phyloP scores from a whole-genome alignment of 306 rosid genomes.

The Erythrophleum fordii region DNA sequence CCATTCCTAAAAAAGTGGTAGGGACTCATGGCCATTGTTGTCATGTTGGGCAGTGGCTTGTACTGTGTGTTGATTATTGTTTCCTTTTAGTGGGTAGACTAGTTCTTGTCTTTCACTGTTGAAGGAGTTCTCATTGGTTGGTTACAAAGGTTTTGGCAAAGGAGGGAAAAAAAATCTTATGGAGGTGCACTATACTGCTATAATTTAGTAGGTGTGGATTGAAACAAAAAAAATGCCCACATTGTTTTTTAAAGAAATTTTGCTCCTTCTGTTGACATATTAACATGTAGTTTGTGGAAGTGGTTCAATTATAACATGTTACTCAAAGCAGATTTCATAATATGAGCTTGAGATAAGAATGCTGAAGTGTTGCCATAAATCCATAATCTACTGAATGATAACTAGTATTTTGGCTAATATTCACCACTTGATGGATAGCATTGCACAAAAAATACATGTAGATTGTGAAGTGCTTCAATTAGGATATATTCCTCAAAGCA shows the following conservation, averaged over 20 bases:
- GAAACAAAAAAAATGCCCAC: not conserved
- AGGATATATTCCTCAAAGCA: not conserved
- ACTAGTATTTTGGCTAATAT: slow-evolving; percentile 14
- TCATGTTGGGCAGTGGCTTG: not conserved
- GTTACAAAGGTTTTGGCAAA: not conserved
- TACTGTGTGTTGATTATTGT: not conserved
- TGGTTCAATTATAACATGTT: not conserved
- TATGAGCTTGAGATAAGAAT: not conserved
- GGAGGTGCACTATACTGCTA: not conserved
- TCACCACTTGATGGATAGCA: not conserved
- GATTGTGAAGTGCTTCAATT: not conserved
- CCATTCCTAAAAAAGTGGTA: not conserved
- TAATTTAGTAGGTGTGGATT: not conserved
- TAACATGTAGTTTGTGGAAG: not conserved
- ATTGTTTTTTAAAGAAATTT: not conserved
- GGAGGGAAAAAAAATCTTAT: not conserved
- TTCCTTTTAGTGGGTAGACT: not conserved
- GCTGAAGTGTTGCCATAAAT: not conserved
- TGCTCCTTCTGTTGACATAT: not conserved
- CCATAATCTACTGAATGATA: slow-evolving; percentile 1
- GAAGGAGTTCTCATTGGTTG: not conserved
- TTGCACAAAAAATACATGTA: not conserved
- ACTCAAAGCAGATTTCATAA: slow-evolving; percentile 5
- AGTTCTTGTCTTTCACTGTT: not conserved
- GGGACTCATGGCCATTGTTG: not conserved